phyloP scores from a whole-genome alignment of 176 grass and related monocot species.

The Eremochloa ophiuroides region DNA sequence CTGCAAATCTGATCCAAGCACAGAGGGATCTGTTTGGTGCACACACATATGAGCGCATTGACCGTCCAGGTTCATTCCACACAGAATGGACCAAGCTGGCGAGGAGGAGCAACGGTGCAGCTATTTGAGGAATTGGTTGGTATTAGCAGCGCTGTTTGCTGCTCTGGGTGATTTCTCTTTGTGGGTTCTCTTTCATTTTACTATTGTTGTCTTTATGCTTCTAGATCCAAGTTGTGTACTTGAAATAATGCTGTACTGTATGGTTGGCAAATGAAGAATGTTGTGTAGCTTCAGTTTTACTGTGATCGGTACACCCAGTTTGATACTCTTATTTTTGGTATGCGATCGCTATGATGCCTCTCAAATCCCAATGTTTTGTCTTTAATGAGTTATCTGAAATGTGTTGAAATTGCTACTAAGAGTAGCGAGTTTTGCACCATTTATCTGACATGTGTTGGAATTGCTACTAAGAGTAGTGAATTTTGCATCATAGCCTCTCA shows the following conservation, averaged over 20 bases:
- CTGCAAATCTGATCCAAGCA: conserved; percentile 96
- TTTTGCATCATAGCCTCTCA: neutral
- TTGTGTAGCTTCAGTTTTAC: conserved; percentile 32
- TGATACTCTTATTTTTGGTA: conserved; percentile 16
- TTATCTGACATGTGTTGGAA: neutral
- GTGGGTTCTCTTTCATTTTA: conserved; percentile 25
- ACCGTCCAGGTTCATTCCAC: conserved; percentile 74
- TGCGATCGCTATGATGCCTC: neutral
- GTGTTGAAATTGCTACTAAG: conserved; percentile 6
- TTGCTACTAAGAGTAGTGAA: neutral
- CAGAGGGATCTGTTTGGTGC: conserved; percentile 94
- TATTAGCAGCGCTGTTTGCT: neutral
- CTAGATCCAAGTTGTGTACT: conserved; percentile 37
- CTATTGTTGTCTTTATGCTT: conserved; percentile 42
- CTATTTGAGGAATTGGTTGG: conserved; percentile 27
- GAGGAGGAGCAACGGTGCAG: conserved; percentile 34
- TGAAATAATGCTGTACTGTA: conserved; percentile 39
- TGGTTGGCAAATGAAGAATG: conserved; percentile 22
- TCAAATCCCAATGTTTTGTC: neutral
- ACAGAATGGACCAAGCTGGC: conserved; percentile 90
- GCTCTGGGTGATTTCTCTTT: conserved; percentile 6
- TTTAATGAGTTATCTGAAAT: neutral
- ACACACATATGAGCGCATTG: conserved; percentile 89
- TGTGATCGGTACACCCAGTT: conserved; percentile 26
- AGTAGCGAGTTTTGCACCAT: neutral